phyloP scores from a whole-genome alignment of 306 rosid species.

The Clitoria ternatea region DNA sequence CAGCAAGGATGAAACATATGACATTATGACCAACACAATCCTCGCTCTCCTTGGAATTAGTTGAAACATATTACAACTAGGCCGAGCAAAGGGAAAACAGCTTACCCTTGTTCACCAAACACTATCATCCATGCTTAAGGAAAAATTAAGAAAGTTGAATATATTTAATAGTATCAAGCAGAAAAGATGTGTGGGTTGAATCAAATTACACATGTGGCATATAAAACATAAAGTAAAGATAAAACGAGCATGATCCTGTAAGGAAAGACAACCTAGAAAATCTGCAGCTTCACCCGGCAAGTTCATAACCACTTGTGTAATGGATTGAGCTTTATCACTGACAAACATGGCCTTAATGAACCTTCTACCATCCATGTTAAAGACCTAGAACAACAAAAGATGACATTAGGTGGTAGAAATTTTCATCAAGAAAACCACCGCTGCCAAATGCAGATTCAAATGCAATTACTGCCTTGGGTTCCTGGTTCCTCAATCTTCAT shows the following conservation, averaged over 20 bases:
- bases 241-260: slow-evolving; percentile 1
- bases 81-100: background rate
- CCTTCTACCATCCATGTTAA: slow-evolving; percentile 97
- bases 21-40: background rate
- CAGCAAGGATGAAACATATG: background rate
- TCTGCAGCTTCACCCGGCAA: slow-evolving; percentile 90
- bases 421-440: slow-evolving; percentile 7
- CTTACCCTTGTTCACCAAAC: background rate
- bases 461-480: slow-evolving; percentile 26
- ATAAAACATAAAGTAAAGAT: background rate
- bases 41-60: background rate
- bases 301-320: slow-evolving; percentile 95
- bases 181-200: slow-evolving; percentile 18
- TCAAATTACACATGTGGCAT: background rate
- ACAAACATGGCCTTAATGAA: slow-evolving; percentile 74
- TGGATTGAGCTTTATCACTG: slow-evolving; percentile 68
- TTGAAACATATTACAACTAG: background rate
- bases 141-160: background rate
- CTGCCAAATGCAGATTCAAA: slow-evolving; percentile 15
- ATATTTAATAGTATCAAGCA: background rate
- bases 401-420: slow-evolving; percentile 14
- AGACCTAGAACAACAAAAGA: slow-evolving; percentile 51
- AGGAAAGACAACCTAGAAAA: slow-evolving; percentile 60
- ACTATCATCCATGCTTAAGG: background rate
- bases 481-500: no score